Percentiles rank a stretch among this genome's conserved stretches.
phyloP scores from a whole-genome alignment of 495 filamentous ascomycete genomes.

The Aspergillus campestris region DNA sequence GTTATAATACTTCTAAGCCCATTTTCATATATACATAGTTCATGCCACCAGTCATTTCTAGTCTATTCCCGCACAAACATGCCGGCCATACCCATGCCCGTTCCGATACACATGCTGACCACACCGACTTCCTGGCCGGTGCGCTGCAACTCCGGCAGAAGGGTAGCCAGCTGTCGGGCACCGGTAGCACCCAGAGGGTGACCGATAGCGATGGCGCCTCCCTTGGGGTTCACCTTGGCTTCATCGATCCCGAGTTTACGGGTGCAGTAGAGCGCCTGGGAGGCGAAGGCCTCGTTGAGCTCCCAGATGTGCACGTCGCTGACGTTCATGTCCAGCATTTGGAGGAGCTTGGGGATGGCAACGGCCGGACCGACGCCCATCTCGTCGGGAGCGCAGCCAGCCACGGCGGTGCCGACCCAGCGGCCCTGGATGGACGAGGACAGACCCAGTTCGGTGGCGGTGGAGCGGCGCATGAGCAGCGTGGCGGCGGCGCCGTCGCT shows the following conservation, averaged over 20 bases:
- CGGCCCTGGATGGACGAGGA: constrained; percentile 61
- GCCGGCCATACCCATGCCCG: constrained; percentile 87
- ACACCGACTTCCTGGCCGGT: constrained; percentile 60
- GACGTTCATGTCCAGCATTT: constrained; percentile 51
- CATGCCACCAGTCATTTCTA: background rate
- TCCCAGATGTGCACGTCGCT: constrained; percentile 84
- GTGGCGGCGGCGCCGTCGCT: constrained; percentile 81
- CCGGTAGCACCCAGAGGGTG: constrained; percentile 92
- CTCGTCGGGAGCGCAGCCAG: constrained; percentile 77
- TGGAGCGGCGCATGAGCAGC: constrained; percentile 75
- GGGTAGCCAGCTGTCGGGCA: constrained; percentile 67
- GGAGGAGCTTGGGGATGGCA: constrained; percentile 73
- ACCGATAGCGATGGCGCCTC: constrained; percentile 86
- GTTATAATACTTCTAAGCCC: no score
- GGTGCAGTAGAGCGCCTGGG: constrained; percentile 75
- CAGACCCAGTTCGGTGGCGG: constrained; percentile 67
- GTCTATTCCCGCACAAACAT: constrained; percentile 73
- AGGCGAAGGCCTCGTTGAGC: constrained; percentile 93
- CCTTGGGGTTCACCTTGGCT: constrained; percentile 77
- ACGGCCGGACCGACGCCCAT: constrained; percentile 88
- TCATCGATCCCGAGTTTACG: constrained; percentile 61
- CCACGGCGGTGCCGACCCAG: constrained; percentile 66
- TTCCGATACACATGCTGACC: constrained; percentile 84
- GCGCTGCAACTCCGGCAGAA: constrained; percentile 59
- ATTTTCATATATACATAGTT: no score